A percentile compares a stretch with the other conserved stretches of the same genome.
Evolutionary conservation across 768 basidiomycete species (phyloP).

Genomic region (Lyophyllum decastes): DNA sequence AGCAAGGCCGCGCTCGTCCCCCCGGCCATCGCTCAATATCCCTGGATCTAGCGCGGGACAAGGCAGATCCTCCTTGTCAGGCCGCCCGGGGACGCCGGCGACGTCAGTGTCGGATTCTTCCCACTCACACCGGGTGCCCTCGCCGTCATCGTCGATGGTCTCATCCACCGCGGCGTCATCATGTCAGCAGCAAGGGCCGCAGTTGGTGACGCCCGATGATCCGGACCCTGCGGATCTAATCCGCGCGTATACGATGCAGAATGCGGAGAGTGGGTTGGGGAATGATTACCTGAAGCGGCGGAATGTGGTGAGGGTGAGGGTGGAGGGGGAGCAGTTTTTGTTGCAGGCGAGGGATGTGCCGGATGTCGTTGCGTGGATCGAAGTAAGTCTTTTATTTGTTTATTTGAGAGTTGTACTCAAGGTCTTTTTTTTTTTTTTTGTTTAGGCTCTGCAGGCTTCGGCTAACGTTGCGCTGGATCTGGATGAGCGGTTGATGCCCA

Average conservation of each 20-base stretch:
- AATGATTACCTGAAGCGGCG: constrained; percentile 93
- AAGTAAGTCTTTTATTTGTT: constrained; percentile 55
- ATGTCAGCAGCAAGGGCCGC: neutral
- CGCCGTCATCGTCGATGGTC: constrained; percentile 1
- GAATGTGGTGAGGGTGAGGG: constrained; percentile 89
- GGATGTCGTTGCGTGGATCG: constrained; percentile 93
- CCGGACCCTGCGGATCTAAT: constrained; percentile 58
- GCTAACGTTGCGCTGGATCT: constrained; percentile 91
- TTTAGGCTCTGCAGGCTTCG: constrained; percentile 84
- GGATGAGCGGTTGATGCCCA: constrained; percentile 91
- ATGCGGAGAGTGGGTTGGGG: constrained; percentile 92
- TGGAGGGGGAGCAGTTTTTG: constrained; percentile 97
- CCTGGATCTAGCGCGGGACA: neutral
- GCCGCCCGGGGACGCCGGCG: too few species aligned
- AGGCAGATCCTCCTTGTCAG: neutral
- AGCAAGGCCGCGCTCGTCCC: constrained; percentile 3
- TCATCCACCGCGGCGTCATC: too few species aligned
- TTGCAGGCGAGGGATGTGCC: constrained; percentile 84
- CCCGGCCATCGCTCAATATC: constrained; percentile 9
- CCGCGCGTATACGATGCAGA: constrained; percentile 77
- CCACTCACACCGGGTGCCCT: neutral
- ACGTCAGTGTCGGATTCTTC: neutral
- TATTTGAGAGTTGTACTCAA: too few species aligned
- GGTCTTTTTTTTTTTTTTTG: constrained; percentile 16
- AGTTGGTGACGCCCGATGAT: neutral